A percentile compares a stretch with the other conserved stretches of the same genome.
These are phyloP conservation scores for Dendryphion nanum DNA, from an alignment of 2,329 filamentous ascomycete species.

Conservation along the genomic window DNA sequence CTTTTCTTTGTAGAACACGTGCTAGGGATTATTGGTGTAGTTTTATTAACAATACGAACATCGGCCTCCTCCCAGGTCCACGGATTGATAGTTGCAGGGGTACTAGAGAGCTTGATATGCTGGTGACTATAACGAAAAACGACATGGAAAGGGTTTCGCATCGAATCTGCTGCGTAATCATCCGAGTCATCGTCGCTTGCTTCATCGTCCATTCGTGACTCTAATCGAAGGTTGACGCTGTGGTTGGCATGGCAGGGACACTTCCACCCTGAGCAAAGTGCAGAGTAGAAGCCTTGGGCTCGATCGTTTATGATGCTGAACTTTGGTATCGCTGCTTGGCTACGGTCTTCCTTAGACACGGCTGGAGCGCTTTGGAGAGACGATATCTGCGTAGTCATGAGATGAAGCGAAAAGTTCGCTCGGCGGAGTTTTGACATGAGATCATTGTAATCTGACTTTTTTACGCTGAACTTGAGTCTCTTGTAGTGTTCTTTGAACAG, in stretches of 20 bases:
- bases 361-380: slow-evolving; percentile 12
- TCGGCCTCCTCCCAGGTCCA: slow-evolving; percentile 23
- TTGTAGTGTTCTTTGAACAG: slow-evolving; percentile 30
- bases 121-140: slow-evolving; percentile 15
- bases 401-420: slow-evolving; percentile 18
- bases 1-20: slow-evolving; percentile 1
- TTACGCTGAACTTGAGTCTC: slow-evolving; percentile 26
- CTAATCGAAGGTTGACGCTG: slow-evolving; percentile 21
- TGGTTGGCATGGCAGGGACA: slow-evolving; percentile 23
- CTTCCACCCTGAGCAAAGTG: slow-evolving; percentile 19
- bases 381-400: slow-evolving; percentile 22
- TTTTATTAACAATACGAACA: slow-evolving; percentile 9
- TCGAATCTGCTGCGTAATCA: slow-evolving; percentile 8
- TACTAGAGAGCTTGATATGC: not conserved
- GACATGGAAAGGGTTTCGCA: slow-evolving; percentile 17
- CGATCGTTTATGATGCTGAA: slow-evolving; percentile 19
- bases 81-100: slow-evolving; percentile 1
- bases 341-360: not conserved
- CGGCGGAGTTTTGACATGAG: slow-evolving; percentile 20
- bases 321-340: slow-evolving; percentile 11
- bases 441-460: slow-evolving; percentile 24
- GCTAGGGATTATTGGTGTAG: not conserved
- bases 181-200: slow-evolving; percentile 12
- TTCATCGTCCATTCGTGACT: slow-evolving; percentile 15
- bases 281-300: slow-evolving; percentile 16